Percentiles rank a stretch among this genome's conserved stretches.
phyloP scores from a whole-genome alignment of 495 filamentous ascomycete species.

The Daldinia bambusicola region DNA sequence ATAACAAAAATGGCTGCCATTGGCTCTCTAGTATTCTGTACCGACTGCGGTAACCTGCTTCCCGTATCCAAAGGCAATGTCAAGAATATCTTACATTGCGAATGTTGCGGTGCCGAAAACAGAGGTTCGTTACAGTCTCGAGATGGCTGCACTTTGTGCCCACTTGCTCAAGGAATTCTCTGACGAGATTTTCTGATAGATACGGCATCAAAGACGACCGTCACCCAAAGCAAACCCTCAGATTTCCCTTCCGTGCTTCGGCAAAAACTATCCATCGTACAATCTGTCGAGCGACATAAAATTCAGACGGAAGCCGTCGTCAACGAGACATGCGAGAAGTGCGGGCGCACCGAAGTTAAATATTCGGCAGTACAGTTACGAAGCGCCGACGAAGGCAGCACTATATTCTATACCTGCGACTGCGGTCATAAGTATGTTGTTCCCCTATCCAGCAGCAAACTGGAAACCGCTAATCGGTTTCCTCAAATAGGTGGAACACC shows the following conservation, averaged over 20 bases:
- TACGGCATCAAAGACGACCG: conserved; percentile 77
- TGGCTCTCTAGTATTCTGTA: conserved; percentile 92
- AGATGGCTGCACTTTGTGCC: too few relatives aligned
- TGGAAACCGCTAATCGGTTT: conserved; percentile 46
- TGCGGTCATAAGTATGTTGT: conserved; percentile 81
- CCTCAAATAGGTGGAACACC: conserved; percentile 64
- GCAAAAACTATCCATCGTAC: conserved; percentile 84
- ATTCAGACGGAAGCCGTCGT: conserved; percentile 77
- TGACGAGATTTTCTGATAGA: conserved; percentile 66
- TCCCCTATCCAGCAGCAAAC: conserved; percentile 8
- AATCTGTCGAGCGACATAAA: conserved; percentile 81
- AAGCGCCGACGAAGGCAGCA: conserved; percentile 94
- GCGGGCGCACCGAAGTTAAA: conserved; percentile 83
- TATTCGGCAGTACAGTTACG: conserved; percentile 87
- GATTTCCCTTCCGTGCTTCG: conserved; percentile 89
- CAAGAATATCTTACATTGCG: conserved; percentile 80
- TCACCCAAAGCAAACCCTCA: conserved; percentile 84
- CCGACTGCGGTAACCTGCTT: conserved; percentile 90
- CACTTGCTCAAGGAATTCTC: too few relatives aligned
- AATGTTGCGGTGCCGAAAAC: conserved; percentile 84
- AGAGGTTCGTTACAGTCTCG: conserved; percentile 67
- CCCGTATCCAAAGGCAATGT: conserved; percentile 78
- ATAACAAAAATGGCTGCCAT: conserved; percentile 76
- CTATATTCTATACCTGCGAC: conserved; percentile 86
- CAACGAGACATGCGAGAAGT: conserved; percentile 77